Base-by-base conservation (phyloP, 2,329 filamentous ascomycete genomes). In the Phaeosphaeriaceae sp. region DNA sequence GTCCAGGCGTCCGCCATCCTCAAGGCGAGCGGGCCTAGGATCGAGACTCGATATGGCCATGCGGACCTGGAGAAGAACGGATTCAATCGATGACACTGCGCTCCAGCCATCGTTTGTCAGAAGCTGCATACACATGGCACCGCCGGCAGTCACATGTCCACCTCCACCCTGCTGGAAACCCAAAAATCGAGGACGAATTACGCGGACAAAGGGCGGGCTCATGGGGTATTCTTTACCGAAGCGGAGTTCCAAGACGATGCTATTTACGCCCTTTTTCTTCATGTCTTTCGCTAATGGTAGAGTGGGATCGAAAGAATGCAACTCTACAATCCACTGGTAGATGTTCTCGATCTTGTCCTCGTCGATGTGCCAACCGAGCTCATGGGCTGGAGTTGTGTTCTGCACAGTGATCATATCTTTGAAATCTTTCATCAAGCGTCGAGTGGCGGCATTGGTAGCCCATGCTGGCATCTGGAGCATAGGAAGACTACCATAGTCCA, bases 291-390 rank as follows among this genome's bases (percentile, higher is more conserved):
- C 86, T 1, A 97, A 77, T 1, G 88, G 89, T 0, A 94, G 78
- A 1, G 75, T 69, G 0, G 76, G 56, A 18, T 91, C 87, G 63
- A 96, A 96, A 35, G 87, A 90, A 70, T 96, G 92, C 1, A 97
- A 77, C 70, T 96, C 89, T 5, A 95, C 86, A 50, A 96, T 91
- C 92, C 92, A 96, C 64, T 95, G 91, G 64, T 94, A 96, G 54
- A 92, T 80, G 63, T 92, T 95, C 5, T 78, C 81, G 30, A 92
- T 77, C 41, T 83, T 81, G 11, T 79, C 76, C 12, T 81, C 75
- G 63, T 95, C 83, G 46, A 96, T 86, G 65, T 90, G 91, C 91
- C 92, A 96, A 13, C 92, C 92, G 0, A 95, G 80, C 50, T 88
- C 83, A 50, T 87, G 81, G 1, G 83, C 68, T 0, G 84, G 81